Conservation (phyloP, 2,329 filamentous ascomycete species). For the Neofusicoccum kwambonambiense region DNA sequence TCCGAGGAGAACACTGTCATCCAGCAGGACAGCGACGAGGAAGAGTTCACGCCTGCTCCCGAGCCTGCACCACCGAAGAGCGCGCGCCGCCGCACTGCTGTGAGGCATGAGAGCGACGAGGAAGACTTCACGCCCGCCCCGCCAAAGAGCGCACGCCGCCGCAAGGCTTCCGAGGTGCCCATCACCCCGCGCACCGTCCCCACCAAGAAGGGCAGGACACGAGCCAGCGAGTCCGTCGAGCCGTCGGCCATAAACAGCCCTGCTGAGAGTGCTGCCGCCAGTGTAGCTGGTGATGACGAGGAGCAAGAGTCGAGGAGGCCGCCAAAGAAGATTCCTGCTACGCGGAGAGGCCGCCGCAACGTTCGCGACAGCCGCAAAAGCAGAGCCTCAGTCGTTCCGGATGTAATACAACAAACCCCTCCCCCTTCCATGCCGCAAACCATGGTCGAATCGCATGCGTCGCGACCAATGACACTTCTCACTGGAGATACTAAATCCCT, state of each 20-base stretch:
- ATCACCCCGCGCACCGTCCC: constrained; percentile 46
- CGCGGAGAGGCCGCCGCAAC: constrained; percentile 14
- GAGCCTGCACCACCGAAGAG: constrained; percentile 55
- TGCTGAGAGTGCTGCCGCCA: constrained; percentile 22
- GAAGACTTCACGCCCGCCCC: constrained; percentile 78
- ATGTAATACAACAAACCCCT: constrained; percentile 12
- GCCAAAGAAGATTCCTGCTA: neutral
- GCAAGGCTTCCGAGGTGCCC: constrained; percentile 49
- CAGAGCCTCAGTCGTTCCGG: constrained; percentile 13
- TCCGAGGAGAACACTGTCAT: constrained; percentile 68
- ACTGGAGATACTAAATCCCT: neutral
- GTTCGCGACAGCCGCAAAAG: constrained; percentile 17
- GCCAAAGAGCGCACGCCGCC: constrained; percentile 29
- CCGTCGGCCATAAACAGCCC: constrained; percentile 61
- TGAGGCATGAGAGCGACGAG: constrained; percentile 63
- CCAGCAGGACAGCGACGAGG: constrained; percentile 63
- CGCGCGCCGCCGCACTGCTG: constrained; percentile 58
- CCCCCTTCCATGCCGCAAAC: neutral
- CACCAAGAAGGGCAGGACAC: constrained; percentile 44
- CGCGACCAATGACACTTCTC: neutral
- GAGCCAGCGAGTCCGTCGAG: constrained; percentile 54
- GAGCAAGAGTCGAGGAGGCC: neutral
- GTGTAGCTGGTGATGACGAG: neutral
- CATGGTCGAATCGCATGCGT: neutral
- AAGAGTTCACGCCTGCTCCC: constrained; percentile 76